Evolutionary conservation across 1,139 yeast genomes (phyloP).

Genomic region (Saccharomyces hybrid): DNA sequence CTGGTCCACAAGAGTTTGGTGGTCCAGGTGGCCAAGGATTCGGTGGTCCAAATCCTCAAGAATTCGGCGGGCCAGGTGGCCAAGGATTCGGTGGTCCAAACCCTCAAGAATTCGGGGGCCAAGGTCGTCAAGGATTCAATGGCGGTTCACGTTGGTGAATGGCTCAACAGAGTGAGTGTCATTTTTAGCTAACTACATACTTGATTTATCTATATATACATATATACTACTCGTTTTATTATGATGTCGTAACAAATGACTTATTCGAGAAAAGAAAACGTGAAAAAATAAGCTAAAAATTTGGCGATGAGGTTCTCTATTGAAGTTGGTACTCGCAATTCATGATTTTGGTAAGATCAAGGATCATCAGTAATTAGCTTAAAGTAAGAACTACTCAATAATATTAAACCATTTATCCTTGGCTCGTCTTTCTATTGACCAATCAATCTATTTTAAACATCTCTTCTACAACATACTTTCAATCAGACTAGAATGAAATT

Average conservation of each 20-base stretch:
- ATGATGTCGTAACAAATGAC: background rate
- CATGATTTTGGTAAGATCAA: background rate
- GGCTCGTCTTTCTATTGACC: background rate
- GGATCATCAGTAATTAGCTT: too few relatives aligned
- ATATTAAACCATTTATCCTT: background rate
- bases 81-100: background rate
- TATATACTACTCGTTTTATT: background rate
- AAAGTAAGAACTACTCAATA: background rate
- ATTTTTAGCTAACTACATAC: background rate
- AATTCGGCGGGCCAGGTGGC: background rate
- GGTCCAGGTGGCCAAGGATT: slow-evolving; percentile 14
- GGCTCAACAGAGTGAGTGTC: background rate
- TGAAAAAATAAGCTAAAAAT: background rate
- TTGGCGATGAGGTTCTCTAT: background rate
- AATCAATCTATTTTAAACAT: background rate
- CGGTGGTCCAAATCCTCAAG: slow-evolving; percentile 11
- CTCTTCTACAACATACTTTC: background rate
- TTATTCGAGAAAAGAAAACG: background rate
- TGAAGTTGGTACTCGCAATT: background rate
- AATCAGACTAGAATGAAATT: slow-evolving; percentile 54
- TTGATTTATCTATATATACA: background rate
- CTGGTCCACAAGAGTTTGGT: slow-evolving; percentile 9
- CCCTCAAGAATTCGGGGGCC: background rate
- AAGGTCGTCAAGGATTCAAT: background rate
- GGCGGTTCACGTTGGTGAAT: background rate